Percentiles rank a stretch among this genome's conserved stretches.
phyloP scores from a whole-genome alignment of 768 basidiomycete genomes.

The Cystofilobasidium bisporidii region DNA sequence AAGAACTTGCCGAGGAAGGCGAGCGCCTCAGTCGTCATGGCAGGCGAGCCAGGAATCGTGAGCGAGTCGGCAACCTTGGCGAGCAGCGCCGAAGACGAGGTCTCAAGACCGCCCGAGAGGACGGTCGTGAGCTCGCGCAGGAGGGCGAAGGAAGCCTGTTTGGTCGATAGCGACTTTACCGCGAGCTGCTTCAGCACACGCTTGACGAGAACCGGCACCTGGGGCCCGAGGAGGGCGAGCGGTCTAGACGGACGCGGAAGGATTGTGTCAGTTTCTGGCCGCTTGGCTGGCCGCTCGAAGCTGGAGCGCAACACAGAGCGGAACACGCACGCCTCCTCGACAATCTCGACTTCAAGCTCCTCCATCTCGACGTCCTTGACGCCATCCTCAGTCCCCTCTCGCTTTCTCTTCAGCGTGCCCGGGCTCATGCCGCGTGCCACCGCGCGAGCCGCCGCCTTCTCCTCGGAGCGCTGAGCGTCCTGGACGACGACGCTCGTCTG shows the following conservation, averaged over 20 bases:
- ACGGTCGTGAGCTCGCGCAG: slow-evolving; percentile 66
- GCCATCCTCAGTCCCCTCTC: slow-evolving; percentile 25
- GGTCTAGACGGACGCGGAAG: slow-evolving; percentile 21
- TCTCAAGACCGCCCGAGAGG: slow-evolving; percentile 70
- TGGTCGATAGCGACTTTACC: slow-evolving; percentile 62
- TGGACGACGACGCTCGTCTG: slow-evolving; percentile 77
- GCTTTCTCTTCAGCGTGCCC: slow-evolving; percentile 41
- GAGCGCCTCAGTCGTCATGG: slow-evolving; percentile 70
- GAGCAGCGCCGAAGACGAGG: slow-evolving; percentile 56
- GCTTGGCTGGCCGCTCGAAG: too few relatives aligned
- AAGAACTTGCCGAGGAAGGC: slow-evolving; percentile 81
- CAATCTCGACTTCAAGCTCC: slow-evolving; percentile 48
- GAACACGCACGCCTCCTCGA: slow-evolving; percentile 36
- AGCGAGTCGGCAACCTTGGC: slow-evolving; percentile 37
- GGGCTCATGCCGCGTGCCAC: slow-evolving; percentile 13
- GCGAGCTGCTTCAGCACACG: slow-evolving; percentile 74
- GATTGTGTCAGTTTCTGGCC: too few relatives aligned
- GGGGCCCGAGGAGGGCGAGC: slow-evolving; percentile 57
- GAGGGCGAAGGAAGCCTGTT: slow-evolving; percentile 77
- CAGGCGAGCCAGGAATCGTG: slow-evolving; percentile 44
- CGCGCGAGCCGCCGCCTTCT: slow-evolving; percentile 7
- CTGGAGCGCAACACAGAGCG: background rate
- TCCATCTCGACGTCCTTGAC: slow-evolving; percentile 53
- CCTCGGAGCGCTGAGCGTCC: slow-evolving; percentile 53
- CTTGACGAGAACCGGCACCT: slow-evolving; percentile 69